Percentiles rank a stretch among this genome's conserved stretches.
phyloP scores from a whole-genome alignment of 768 basidiomycete species.

The Postia placenta region DNA sequence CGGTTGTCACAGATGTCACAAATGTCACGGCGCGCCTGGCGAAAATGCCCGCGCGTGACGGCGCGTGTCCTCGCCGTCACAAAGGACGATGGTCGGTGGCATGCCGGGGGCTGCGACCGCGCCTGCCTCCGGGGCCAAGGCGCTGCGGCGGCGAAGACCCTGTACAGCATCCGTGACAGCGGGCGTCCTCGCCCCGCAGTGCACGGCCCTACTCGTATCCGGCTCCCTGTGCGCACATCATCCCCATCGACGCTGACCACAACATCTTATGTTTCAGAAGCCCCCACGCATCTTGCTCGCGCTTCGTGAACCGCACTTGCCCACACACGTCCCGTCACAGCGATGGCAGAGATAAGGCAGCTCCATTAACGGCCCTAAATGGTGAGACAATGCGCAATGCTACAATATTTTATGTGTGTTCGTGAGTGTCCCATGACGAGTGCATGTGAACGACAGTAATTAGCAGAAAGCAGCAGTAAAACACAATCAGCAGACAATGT shows the following conservation, averaged over 20 bases:
- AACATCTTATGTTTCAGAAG: background rate
- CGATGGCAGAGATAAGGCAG: background rate
- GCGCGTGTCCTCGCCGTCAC: too few relatives aligned
- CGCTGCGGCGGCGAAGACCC: background rate
- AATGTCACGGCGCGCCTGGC: too few relatives aligned
- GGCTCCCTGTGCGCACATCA: background rate
- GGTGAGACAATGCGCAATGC: background rate
- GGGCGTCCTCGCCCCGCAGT: background rate
- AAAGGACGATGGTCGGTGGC: too few relatives aligned
- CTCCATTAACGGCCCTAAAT: too few relatives aligned
- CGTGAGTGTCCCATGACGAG: background rate
- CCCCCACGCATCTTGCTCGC: slow-evolving; percentile 1
- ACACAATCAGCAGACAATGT: background rate
- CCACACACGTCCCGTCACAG: background rate
- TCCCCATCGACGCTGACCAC: background rate
- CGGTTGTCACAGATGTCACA: slow-evolving; percentile 9
- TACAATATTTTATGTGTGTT: slow-evolving; percentile 7
- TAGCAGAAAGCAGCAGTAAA: background rate
- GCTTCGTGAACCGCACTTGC: slow-evolving; percentile 1
- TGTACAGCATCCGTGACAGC: background rate
- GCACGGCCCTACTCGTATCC: background rate
- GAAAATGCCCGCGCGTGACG: too few relatives aligned
- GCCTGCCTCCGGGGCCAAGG: background rate
- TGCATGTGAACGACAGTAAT: background rate
- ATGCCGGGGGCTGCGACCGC: background rate